Base-by-base conservation (phyloP, 2,329 filamentous ascomycete genomes). In the Phoma sp. region DNA sequence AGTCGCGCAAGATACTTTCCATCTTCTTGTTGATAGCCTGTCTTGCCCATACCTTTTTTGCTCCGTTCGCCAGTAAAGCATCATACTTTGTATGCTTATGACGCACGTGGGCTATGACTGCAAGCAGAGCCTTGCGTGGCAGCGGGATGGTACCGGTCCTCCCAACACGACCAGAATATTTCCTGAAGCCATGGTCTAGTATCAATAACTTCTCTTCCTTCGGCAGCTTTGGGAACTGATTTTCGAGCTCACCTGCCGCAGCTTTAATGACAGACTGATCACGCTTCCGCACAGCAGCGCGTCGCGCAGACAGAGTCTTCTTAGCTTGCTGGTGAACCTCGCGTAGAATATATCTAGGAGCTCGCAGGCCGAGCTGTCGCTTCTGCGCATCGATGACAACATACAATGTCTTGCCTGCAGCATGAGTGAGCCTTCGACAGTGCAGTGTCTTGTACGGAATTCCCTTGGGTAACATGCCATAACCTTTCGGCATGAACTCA, bases 21-120 rank as follows among this genome's bases (percentile, higher is more conserved):
- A 74, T 57, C 39, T 51, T 52, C 36, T 59, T 62, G 33, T 54
- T 53, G 1, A 70, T 63, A 5, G 36, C 47, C 29, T 59, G 65
- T 33, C 71, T 64, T 11, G 70, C 72, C 13, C 57, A 58, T 64
- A 2, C 29, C 41, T 52, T 64, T 24, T 48, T 55, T 43, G 52
- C 18, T 5, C 59, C 61, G 24, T 38, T 11, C 41, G 47, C 45
- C 49, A 81, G 55, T 37, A 80, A 57, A 32, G 46, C 38, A 11
- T 83, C 79, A 52, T 84, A 84, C 1, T 70, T 59, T 0, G 81
- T 83, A 39, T 81, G 75, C 3, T 51, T 58, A 59, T 84, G 82
- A 6, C 82, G 73, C 4, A 81, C 74, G 57, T 83, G 78, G 3
- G 82, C 82, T 22, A 75, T 66, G 10, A 83, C 79, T 2, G 79